Evolutionary conservation across 441 rosid genomes (phyloP).

Genomic region (Brassica balearica): DNA sequence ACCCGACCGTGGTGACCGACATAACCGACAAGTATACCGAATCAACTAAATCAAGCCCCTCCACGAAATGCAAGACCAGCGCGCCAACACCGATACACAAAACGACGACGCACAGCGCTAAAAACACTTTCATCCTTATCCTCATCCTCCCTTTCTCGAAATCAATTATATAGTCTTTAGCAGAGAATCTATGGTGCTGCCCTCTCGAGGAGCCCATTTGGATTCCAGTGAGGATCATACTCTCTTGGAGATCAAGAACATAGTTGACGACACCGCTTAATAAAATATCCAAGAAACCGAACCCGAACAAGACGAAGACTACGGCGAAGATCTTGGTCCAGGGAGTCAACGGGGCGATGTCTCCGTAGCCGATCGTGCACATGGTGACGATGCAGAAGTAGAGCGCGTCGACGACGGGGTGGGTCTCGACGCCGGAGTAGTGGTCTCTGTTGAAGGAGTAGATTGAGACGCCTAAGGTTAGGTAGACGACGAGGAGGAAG

Average conservation of each 20-base stretch:
- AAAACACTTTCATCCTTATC: slow-evolving; percentile 78
- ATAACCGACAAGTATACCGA: slow-evolving; percentile 86
- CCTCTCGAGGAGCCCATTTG: slow-evolving; percentile 38
- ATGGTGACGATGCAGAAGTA: slow-evolving; percentile 92
- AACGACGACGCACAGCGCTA: slow-evolving; percentile 84
- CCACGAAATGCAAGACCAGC: slow-evolving; percentile 62
- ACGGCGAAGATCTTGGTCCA: slow-evolving; percentile 74
- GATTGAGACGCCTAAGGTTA: slow-evolving; percentile 65
- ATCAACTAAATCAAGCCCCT: slow-evolving; percentile 68
- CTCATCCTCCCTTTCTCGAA: slow-evolving; percentile 90
- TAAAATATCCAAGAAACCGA: slow-evolving; percentile 80
- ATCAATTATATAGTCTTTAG: slow-evolving; percentile 71
- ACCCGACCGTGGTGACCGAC: slow-evolving; percentile 96
- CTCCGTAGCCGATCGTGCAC: slow-evolving; percentile 96
- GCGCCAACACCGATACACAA: slow-evolving; percentile 70
- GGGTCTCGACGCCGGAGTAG: slow-evolving; percentile 82
- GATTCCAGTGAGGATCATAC: slow-evolving; percentile 65
- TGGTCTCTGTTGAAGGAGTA: slow-evolving; percentile 70
- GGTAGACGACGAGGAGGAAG: slow-evolving; percentile 61
- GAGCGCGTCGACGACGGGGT: slow-evolving; percentile 84
- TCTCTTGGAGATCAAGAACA: slow-evolving; percentile 81
- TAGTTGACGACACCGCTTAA: slow-evolving; percentile 83
- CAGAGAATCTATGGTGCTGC: slow-evolving; percentile 51
- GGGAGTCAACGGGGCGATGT: slow-evolving; percentile 77
- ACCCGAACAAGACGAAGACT: slow-evolving; percentile 80